Conservation (phyloP, 306 rosid genomes). For the Purshia tridentata region DNA sequence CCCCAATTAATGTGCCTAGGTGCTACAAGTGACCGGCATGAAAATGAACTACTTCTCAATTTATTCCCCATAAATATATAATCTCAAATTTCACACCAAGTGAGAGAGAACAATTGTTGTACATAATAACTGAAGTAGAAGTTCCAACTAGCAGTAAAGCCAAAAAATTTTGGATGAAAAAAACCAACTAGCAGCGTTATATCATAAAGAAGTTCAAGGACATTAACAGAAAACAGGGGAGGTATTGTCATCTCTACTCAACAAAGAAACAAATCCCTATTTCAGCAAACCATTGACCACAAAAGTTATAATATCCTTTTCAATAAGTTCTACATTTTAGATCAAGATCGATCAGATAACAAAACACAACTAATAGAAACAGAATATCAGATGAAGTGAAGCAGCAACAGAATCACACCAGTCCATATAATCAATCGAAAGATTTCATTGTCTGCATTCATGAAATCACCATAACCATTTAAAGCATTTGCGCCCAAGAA, state of each 20-base stretch:
- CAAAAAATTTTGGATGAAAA: too few species aligned
- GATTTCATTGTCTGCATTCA: slow-evolving; percentile 78
- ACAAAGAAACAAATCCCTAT: slow-evolving; percentile 11
- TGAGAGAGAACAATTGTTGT: background rate
- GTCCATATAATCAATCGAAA: slow-evolving; percentile 77
- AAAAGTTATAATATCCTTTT: slow-evolving; percentile 35
- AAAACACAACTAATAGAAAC: slow-evolving; percentile 54
- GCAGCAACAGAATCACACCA: slow-evolving; percentile 77
- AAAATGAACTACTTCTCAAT: background rate
- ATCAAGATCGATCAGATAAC: slow-evolving; percentile 42
- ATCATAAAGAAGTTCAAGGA: background rate
- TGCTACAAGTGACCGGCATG: background rate
- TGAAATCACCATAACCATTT: slow-evolving; percentile 81
- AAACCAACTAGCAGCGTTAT: background rate
- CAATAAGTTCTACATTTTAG: slow-evolving; percentile 47
- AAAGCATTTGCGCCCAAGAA: slow-evolving; percentile 78
- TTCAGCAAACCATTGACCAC: slow-evolving; percentile 15
- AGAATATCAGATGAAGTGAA: slow-evolving; percentile 71
- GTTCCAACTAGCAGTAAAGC: too few species aligned
- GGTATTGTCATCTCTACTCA: slow-evolving; percentile 29
- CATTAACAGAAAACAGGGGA: slow-evolving; percentile 4
- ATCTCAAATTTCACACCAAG: background rate
- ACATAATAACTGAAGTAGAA: background rate
- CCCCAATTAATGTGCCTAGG: background rate
- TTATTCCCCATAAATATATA: background rate